Percentiles rank a stretch among this genome's conserved stretches.
Conservation (phyloP, 306 rosid genomes). For the Vigna unguiculata region DNA sequence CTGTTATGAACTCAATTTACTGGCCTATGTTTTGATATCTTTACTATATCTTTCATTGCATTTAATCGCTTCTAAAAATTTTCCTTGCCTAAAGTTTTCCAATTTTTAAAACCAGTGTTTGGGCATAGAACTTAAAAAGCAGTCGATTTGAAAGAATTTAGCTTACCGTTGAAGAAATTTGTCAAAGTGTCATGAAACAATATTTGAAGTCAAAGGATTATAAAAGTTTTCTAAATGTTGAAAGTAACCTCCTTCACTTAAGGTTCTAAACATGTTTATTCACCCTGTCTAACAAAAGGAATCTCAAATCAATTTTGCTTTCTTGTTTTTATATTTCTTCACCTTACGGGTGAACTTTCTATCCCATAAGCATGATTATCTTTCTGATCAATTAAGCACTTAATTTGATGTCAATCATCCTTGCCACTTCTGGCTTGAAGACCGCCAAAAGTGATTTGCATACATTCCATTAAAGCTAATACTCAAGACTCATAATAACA, state of each 20-base stretch:
- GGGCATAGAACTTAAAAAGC: constrained; percentile 4
- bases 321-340: background rate
- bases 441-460: background rate
- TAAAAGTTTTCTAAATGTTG: background rate
- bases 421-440: background rate
- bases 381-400: background rate
- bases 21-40: constrained; percentile 8
- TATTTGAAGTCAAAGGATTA: background rate
- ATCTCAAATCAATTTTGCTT: background rate
- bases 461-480: background rate
- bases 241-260: background rate
- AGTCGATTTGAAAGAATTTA: background rate
- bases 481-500: constrained; percentile 5
- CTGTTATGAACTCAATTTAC: background rate
- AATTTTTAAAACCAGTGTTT: background rate
- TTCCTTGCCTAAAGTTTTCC: background rate
- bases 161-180: background rate
- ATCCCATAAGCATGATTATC: background rate
- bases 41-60: background rate
- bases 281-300: background rate
- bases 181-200: constrained; percentile 1
- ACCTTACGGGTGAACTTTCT: background rate
- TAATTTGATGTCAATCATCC: constrained; percentile 3
- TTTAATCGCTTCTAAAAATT: background rate
- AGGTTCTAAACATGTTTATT: background rate